phyloP scores from a whole-genome alignment of 2,329 filamentous ascomycete species.

The Byssoonygena ceratinophila region DNA sequence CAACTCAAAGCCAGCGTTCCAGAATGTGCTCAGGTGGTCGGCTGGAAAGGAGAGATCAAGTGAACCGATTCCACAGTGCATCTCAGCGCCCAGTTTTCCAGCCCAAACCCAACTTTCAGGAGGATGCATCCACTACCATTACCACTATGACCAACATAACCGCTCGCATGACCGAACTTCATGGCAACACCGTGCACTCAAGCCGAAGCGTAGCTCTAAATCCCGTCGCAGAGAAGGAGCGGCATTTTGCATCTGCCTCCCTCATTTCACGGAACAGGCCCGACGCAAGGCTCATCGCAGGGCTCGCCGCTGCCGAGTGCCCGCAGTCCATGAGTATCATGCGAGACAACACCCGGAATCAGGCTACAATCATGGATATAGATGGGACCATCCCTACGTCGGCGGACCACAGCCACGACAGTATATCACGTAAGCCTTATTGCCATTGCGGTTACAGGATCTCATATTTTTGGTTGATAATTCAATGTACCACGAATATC shows the following conservation, averaged over 20 bases:
- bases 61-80: background rate
- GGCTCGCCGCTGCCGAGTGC: background rate
- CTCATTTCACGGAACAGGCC: background rate
- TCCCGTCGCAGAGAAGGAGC: background rate
- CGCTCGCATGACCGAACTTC: conserved; percentile 10
- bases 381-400: background rate
- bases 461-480: background rate
- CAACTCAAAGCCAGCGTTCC: background rate
- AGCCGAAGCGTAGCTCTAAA: background rate
- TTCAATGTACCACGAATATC: conserved; percentile 2
- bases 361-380: background rate
- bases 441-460: background rate
- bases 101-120: conserved; percentile 4
- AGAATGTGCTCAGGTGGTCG: background rate
- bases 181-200: background rate
- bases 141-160: conserved; percentile 30
- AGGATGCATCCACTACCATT: conserved; percentile 32
- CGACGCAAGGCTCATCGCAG: background rate
- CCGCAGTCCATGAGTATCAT: background rate
- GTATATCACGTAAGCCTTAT: background rate
- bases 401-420: background rate
- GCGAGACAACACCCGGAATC: background rate
- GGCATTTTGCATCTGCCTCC: conserved; percentile 8
- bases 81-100: background rate
- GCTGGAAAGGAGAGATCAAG: background rate